Percentiles rank a stretch among this genome's conserved stretches.
These are phyloP conservation scores for Phytophthora ohioensis DNA, from an alignment of 352 stramenopile species.

Conservation along the genomic window DNA sequence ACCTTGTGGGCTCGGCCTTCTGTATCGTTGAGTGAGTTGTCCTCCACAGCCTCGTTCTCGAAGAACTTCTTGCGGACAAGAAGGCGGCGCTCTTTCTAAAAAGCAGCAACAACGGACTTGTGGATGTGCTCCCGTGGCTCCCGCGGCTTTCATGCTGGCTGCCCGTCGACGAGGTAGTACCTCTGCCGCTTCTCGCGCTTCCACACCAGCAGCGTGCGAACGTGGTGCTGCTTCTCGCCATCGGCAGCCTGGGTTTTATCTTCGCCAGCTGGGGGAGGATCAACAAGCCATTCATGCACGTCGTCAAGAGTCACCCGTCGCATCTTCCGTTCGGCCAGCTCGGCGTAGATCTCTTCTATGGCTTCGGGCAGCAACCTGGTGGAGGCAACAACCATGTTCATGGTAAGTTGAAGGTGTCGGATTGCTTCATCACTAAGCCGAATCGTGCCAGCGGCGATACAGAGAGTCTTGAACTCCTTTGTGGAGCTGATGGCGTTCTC, in stretches of 20 bases:
- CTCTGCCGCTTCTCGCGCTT: no score
- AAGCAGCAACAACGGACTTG: neutral
- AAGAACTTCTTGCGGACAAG: conserved; percentile 34
- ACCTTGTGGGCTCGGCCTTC: neutral
- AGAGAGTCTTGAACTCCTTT: conserved; percentile 21
- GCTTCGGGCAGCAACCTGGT: neutral
- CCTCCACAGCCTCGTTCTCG: conserved; percentile 29
- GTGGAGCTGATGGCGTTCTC: conserved; percentile 22
- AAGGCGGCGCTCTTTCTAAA: conserved; percentile 30
- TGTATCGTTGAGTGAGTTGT: conserved; percentile 27
- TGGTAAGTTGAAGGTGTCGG: conserved; percentile 24
- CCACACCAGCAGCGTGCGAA: neutral
- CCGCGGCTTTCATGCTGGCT: no score
- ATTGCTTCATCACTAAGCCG: conserved; percentile 15
- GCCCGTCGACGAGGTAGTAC: no score
- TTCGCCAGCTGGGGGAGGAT: neutral
- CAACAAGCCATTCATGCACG: neutral
- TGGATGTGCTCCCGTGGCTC: no score
- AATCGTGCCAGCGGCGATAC: conserved; percentile 7
- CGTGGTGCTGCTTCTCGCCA: neutral
- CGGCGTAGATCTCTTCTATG: conserved; percentile 4
- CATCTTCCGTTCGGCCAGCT: conserved; percentile 16
- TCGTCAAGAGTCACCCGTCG: neutral
- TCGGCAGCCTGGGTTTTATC: neutral
- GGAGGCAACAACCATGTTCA: conserved; percentile 3